Base-by-base conservation (phyloP, 1,139 yeast genomes). In the Meyerozyma elateridarum region DNA sequence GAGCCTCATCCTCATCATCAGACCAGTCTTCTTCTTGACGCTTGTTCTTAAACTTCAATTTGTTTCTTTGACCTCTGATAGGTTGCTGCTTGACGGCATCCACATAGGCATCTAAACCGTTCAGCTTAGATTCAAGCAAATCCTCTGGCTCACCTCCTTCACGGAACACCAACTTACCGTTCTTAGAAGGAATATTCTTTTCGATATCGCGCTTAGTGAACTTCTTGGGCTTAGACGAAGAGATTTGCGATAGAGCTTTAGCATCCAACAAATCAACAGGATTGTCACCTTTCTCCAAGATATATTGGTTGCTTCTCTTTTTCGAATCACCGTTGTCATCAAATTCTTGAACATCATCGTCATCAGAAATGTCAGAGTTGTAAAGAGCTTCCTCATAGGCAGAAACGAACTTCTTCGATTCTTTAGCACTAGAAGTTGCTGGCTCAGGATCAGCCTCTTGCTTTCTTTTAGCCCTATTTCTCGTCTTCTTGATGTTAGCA, bases 51-150 rank as follows among this genome's bases (percentile, higher is more conserved):
- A 78, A 91, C 61, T 88, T 89, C 70, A 88, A 74, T 64, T 79
- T 87, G 59, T 88, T 87, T 64, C 77, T 79, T 64, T 85, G 96
- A 36, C 96, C 96, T 59, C 95, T 80, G 4, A 85, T 76, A 25
- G 98, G 97, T 19, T 91, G 96, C 48, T 82, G 85, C 55, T 78
- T 82, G 24, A 91, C 87, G 8, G 97, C 98, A 44, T 87, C 96
- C 46, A 88, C 75, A 54, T 91, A 91, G 1, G 96, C 96, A 54
- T 85, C 85, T 41, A 89, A 75, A 16, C 95, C 93, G 6, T 70
- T 58, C 8, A 65, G 68, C 36, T 54, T 54, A 22, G 54, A 50
- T n/a, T 61, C 56, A 46, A 78, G 58, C 33, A 77, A 76, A 54
- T 77, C 83, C 29, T 71, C 76, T 5, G 66, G 70, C 12, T 54